Evolutionary conservation across 2,329 filamentous ascomycete genomes (phyloP), one percentile per base, ranked within the genome.

Genomic region (Fusarium graminum): DNA sequence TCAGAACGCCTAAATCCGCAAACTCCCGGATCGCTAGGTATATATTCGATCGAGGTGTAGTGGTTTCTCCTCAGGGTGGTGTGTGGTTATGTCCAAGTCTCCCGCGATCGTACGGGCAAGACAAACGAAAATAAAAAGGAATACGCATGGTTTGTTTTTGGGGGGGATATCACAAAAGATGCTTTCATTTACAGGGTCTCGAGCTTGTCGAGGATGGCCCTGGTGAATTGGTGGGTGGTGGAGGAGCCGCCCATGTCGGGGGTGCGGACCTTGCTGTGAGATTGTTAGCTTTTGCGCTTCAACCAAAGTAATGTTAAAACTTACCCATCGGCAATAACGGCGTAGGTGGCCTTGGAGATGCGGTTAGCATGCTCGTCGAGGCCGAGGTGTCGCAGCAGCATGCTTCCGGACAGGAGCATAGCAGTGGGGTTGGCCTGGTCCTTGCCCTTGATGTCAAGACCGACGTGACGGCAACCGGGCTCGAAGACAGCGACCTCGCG

Each of bases 361-460:
- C 95, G 90, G 88, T 97, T 97, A 76, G 95, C 95, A 80, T 99
- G 95, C 80, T 98, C 93, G 78, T 99, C 94, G 50, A 99, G 91
- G 73, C 95, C 95, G 71, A 99, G 88, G 84, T 99, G 95, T 78
- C 95, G 91, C 79, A 99, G 88, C 75, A 99, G 90, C 95, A 99
- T 99, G 79, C 93, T 92, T 70, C 93, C 93, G 61, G 93, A 97
- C 68, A 99, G 91, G 72, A 99, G 88, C 85, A 99, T 86, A 69
- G 95, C 95, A 56, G 93, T 97, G 52, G 95, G 95, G 88, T 99
- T 99, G 71, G 95, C 95, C 85, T 98, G 93, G 82, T 97, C 94
- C 87, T 97, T 97, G 85, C 95, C 95, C 90, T 98, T 94, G 85
- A 99, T 99, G 80, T 99, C 95, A 47, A 99, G 91, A 82, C 95